Percentiles rank a stretch among this genome's conserved stretches.
phyloP scores from a whole-genome alignment of 2,329 filamentous ascomycete species.

The Nothomitra cinnamomea region DNA sequence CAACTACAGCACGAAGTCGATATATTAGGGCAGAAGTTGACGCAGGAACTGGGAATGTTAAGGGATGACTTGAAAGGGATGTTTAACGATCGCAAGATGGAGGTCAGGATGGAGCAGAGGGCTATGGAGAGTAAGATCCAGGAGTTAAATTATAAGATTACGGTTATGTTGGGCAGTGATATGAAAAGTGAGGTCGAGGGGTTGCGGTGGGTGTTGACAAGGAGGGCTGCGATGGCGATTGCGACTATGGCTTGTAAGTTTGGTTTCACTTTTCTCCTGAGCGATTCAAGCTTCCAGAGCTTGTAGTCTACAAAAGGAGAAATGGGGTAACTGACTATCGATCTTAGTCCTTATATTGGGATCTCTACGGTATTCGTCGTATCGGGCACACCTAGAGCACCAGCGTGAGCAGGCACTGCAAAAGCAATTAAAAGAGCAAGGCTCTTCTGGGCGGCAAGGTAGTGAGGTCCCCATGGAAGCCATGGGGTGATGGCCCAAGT shows the following conservation, averaged over 20 bases:
- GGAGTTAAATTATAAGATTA: constrained; percentile 93
- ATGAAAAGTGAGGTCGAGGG: constrained; percentile 83
- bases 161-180: constrained; percentile 74
- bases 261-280: constrained; percentile 3
- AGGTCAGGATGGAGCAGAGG: constrained; percentile 74
- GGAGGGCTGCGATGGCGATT: constrained; percentile 44
- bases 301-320: not conserved
- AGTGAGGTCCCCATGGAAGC: not conserved
- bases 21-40: constrained; percentile 68
- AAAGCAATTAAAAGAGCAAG: constrained; percentile 11
- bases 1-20: constrained; percentile 91
- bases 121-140: constrained; percentile 73
- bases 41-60: constrained; percentile 63
- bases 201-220: constrained; percentile 66
- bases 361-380: constrained; percentile 42
- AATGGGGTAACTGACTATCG: not conserved
- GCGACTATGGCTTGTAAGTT: constrained; percentile 31
- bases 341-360: constrained; percentile 36
- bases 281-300: not conserved
- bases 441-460: not conserved
- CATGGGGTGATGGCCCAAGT: not conserved
- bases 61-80: constrained; percentile 89
- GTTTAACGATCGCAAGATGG: constrained; percentile 93
- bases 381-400: constrained; percentile 31
- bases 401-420: constrained; percentile 13